Conservation (phyloP, 2,329 filamentous ascomycete species). For the Penicillium sp. region DNA sequence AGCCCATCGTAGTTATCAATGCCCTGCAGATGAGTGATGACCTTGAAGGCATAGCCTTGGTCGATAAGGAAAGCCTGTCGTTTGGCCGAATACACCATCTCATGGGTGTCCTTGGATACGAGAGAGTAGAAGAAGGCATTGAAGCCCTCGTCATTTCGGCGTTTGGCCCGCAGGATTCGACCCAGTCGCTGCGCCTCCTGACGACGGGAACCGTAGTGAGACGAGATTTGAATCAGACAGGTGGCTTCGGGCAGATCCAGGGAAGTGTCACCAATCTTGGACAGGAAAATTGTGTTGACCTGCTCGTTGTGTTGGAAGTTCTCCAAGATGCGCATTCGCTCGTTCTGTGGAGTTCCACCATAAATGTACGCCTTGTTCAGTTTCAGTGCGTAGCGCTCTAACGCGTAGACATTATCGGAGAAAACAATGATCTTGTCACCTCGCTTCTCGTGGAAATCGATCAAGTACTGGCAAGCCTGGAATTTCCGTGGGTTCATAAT, state of each 20-base stretch:
- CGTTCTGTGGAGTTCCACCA: constrained; percentile 76
- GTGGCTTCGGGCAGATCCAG: constrained; percentile 94
- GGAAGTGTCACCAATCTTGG: constrained; percentile 98
- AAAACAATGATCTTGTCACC: constrained; percentile 99
- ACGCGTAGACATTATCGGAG: constrained; percentile 91
- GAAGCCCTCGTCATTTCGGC: constrained; percentile 94
- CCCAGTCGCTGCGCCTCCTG: constrained; percentile 93
- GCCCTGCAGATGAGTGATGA: constrained; percentile 90
- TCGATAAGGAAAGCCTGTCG: constrained; percentile 95
- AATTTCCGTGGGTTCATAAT: constrained; percentile 98
- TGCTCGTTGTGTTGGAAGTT: constrained; percentile 91
- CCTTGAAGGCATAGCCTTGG: constrained; percentile 97
- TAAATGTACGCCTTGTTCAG: constrained; percentile 86
- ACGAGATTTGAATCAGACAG: constrained; percentile 93
- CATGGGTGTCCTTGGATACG: constrained; percentile 92
- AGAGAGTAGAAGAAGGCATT: constrained; percentile 99
- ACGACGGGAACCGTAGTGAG: constrained; percentile 92
- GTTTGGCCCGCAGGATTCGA: constrained; percentile 88
- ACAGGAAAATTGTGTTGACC: constrained; percentile 90
- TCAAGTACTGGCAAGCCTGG: constrained; percentile 95
- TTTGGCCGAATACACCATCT: constrained; percentile 97
- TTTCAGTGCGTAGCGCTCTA: constrained; percentile 78
- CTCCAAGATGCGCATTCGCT: constrained; percentile 80
- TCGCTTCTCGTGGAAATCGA: constrained; percentile 90
- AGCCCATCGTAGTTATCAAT: constrained; percentile 79